Evolutionary conservation across 352 stramenopile genomes (phyloP).

Genomic region (Blastocystis sp.): DNA sequence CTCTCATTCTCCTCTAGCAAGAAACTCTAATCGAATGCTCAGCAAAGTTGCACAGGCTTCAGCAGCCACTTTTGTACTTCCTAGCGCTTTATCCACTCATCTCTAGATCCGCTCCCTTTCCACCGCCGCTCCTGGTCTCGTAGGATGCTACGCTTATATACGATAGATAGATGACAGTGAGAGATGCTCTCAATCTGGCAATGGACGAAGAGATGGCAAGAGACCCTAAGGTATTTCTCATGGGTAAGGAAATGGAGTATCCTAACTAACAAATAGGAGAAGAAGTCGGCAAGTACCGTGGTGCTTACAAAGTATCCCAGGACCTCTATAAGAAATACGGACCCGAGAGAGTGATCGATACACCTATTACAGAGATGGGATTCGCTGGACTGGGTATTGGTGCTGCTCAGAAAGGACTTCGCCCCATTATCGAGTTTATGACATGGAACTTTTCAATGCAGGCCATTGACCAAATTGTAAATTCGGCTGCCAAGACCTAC

Average conservation of each 20-base stretch:
- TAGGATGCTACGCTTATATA: not conserved
- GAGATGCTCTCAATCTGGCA: conserved; percentile 93
- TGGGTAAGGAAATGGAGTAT: conserved; percentile 67
- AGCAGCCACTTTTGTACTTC: not conserved
- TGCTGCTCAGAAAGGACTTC: conserved; percentile 88
- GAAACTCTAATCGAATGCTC: conserved; percentile 14
- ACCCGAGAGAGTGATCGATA: conserved; percentile 97
- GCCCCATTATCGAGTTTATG: conserved; percentile 99
- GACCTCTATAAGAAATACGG: conserved; percentile 75
- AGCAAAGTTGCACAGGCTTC: conserved; percentile 26
- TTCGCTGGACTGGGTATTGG: conserved; percentile 86
- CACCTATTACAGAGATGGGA: conserved; percentile 94
- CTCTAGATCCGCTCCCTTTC: conserved; percentile 29
- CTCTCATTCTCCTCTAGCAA: not conserved
- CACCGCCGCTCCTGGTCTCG: not conserved
- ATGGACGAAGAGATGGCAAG: conserved; percentile 96
- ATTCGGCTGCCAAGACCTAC: conserved; percentile 97
- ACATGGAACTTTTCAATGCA: conserved; percentile 99
- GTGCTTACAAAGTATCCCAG: conserved; percentile 92
- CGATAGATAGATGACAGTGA: conserved; percentile 79
- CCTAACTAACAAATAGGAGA: conserved; percentile 76
- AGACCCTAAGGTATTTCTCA: conserved; percentile 85
- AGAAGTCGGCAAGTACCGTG: conserved; percentile 98
- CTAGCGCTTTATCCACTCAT: not conserved
- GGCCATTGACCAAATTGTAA: conserved; percentile 98